These are phyloP conservation scores for Sarcomyxa edulis DNA, from an alignment of 768 basidiomycete species.

Conservation along the genomic window DNA sequence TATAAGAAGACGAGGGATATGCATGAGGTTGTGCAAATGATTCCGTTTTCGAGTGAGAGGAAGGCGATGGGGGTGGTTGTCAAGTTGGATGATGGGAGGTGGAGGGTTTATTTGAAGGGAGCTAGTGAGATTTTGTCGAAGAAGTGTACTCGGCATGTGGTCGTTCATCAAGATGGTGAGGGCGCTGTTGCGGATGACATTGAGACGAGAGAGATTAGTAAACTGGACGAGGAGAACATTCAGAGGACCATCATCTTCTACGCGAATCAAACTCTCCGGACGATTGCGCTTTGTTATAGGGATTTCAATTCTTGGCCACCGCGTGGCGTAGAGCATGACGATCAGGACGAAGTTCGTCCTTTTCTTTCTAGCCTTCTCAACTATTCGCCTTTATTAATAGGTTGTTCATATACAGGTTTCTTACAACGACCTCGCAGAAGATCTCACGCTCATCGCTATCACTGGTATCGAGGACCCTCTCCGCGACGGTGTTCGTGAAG, in stretches of 20 bases:
- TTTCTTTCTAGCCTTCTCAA: not conserved
- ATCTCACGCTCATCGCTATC: conserved; percentile 84
- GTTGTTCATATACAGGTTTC: conserved; percentile 39
- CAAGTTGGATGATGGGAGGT: conserved; percentile 40
- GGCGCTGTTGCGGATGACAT: conserved; percentile 27
- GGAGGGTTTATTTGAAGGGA: conserved; percentile 83
- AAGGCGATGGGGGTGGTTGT: conserved; percentile 92
- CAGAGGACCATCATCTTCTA: conserved; percentile 94
- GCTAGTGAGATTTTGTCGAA: conserved; percentile 91
- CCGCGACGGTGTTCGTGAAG: conserved; percentile 82
- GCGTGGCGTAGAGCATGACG: conserved; percentile 27
- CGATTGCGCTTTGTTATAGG: conserved; percentile 90
- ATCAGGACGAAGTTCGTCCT: conserved; percentile 44
- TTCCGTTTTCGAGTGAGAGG: conserved; percentile 75
- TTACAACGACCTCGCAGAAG: conserved; percentile 61
- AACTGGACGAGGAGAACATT: conserved; percentile 75
- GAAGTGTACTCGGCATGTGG: conserved; percentile 68
- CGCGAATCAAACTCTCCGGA: conserved; percentile 92
- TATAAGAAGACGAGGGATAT: conserved; percentile 50
- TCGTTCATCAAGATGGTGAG: conserved; percentile 40
- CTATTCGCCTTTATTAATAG: too few species aligned
- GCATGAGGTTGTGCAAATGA: conserved; percentile 55
- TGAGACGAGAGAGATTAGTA: conserved; percentile 57
- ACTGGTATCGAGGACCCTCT: conserved; percentile 97
- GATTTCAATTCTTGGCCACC: conserved; percentile 91